phyloP scores from a whole-genome alignment of 139 green algal species.

The Chlamydomonas incerta region DNA sequence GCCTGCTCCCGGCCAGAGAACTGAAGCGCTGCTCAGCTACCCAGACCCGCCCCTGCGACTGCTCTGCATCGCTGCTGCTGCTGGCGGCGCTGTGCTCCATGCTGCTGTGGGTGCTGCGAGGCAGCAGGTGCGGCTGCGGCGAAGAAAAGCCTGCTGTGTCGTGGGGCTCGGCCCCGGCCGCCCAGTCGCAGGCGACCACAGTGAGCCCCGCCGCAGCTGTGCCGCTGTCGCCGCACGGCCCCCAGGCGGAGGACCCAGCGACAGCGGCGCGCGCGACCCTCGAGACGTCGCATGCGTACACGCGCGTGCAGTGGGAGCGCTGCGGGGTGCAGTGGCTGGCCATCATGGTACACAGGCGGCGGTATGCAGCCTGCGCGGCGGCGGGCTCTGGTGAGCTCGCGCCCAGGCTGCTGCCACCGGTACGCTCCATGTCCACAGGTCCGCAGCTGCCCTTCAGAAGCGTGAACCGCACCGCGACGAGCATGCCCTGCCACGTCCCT shows the following conservation, averaged over 20 bases:
- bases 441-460: neutral
- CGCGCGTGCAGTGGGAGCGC: neutral
- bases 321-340: neutral
- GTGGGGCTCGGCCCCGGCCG: neutral
- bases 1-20: too few species aligned
- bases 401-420: too few species aligned
- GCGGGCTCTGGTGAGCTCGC: too few species aligned
- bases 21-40: too few species aligned
- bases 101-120: too few species aligned
- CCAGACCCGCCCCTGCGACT: too few species aligned
- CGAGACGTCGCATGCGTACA: slow-evolving; percentile 31
- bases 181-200: neutral
- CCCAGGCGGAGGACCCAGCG: neutral
- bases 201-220: neutral
- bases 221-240: too few species aligned
- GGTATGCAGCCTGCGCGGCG: neutral
- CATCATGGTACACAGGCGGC: neutral
- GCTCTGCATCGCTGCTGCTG: too few species aligned
- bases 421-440: too few species aligned
- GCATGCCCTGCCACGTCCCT: slow-evolving; percentile 16
- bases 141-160: neutral
- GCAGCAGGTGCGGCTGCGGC: too few species aligned
- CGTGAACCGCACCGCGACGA: slow-evolving; percentile 3
- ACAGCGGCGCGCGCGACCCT: neutral
- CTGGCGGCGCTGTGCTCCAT: too few species aligned